These are phyloP conservation scores for Gossypium longicalyx DNA, from an alignment of 345 rosid species.

Conservation along the genomic window DNA sequence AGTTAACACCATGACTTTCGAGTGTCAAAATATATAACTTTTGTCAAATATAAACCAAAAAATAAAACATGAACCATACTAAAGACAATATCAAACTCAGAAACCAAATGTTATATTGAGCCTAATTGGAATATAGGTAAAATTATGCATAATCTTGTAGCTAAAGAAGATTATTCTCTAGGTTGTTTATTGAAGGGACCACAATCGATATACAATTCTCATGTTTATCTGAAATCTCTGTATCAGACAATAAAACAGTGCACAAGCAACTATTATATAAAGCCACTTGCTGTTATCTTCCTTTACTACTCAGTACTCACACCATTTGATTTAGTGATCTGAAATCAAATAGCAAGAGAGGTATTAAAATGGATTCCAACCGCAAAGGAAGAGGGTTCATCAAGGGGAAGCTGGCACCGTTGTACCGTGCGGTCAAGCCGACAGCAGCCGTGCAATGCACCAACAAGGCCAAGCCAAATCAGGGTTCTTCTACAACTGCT, in stretches of 20 bases:
- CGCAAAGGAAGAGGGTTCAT: conserved; percentile 49
- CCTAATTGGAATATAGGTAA: conserved; percentile 2
- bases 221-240: conserved; percentile 25
- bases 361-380: conserved; percentile 37
- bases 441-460: conserved; percentile 21
- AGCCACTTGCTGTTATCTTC: conserved; percentile 6
- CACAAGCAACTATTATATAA: conserved; percentile 27
- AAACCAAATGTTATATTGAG: too few species aligned
- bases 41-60: too few species aligned
- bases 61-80: too few species aligned
- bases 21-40: too few species aligned
- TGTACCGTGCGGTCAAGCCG: conserved; percentile 34
- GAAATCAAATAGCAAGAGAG: not conserved
- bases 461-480: conserved; percentile 29
- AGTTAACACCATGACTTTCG: too few species aligned
- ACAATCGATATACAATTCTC: conserved; percentile 20
- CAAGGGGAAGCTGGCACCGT: conserved; percentile 44
- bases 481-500: conserved; percentile 20
- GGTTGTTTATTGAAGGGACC: conserved; percentile 31
- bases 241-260: not conserved
- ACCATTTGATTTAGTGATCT: conserved; percentile 1
- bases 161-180: conserved; percentile 21
- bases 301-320: not conserved
- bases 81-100: too few species aligned
- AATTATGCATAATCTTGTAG: not conserved